phyloP scores from a whole-genome alignment of 2,329 filamentous ascomycete species.

The Didymella exigua region DNA sequence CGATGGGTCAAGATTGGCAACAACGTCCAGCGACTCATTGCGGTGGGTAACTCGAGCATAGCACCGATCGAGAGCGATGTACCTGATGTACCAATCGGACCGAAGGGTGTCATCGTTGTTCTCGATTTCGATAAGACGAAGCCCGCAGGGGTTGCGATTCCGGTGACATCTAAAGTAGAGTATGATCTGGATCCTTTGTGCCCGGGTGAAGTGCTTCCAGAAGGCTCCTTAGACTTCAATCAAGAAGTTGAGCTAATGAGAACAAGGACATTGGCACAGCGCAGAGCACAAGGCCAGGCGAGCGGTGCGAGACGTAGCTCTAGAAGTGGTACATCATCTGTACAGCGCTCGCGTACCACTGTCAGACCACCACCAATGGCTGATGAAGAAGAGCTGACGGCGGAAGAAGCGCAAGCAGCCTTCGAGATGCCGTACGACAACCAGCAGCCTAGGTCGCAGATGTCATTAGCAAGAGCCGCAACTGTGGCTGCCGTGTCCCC shows the following conservation, averaged over 20 bases:
- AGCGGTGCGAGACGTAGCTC: constrained; percentile 36
- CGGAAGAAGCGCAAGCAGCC: constrained; percentile 44
- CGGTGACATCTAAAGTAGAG: constrained; percentile 37
- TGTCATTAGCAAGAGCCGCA: constrained; percentile 51
- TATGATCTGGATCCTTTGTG: constrained; percentile 48
- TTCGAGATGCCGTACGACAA: constrained; percentile 51
- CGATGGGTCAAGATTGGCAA: constrained; percentile 43
- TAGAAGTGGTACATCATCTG: constrained; percentile 31
- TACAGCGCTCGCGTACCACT: constrained; percentile 39
- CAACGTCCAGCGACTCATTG: constrained; percentile 45
- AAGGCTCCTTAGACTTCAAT: constrained; percentile 50
- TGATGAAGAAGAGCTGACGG: constrained; percentile 43
- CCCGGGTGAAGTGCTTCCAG: constrained; percentile 46
- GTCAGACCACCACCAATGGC: constrained; percentile 26
- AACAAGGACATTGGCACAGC: constrained; percentile 46
- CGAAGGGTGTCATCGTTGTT: constrained; percentile 47
- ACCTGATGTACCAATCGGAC: constrained; percentile 36
- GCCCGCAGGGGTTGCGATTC: constrained; percentile 25
- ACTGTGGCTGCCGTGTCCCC: constrained; percentile 67
- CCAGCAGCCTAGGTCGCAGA: constrained; percentile 48
- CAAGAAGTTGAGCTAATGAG: constrained; percentile 49
- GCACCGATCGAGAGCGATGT: constrained; percentile 31
- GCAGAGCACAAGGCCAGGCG: constrained; percentile 39
- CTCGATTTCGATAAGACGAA: constrained; percentile 48
- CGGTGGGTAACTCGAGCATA: constrained; percentile 45